Conservation (phyloP, 1,139 yeast species). For the Yamadazyma sp. region DNA sequence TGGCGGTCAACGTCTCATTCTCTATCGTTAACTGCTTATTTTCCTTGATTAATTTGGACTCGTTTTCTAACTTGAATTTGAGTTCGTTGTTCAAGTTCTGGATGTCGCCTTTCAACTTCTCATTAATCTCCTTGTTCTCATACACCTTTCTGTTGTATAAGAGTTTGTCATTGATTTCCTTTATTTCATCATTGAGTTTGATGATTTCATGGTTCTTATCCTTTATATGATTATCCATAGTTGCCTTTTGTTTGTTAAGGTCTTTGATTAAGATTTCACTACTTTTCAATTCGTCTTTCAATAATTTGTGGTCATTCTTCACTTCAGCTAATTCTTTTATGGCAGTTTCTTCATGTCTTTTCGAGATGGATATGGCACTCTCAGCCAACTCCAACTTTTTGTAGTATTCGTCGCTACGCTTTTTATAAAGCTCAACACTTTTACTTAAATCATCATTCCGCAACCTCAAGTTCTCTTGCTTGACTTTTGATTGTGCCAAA, state of each 20-base stretch:
- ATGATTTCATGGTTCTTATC: slow-evolving; percentile 59
- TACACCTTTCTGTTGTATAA: slow-evolving; percentile 52
- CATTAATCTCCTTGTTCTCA: slow-evolving; percentile 41
- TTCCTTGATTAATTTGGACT: slow-evolving; percentile 65
- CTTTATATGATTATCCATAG: slow-evolving; percentile 58
- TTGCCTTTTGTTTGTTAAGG: slow-evolving; percentile 53
- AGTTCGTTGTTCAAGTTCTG: slow-evolving; percentile 59
- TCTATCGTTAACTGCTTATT: slow-evolving; percentile 63
- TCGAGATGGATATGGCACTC: slow-evolving; percentile 62
- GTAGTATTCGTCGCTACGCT: slow-evolving; percentile 74
- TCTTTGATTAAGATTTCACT: slow-evolving; percentile 60
- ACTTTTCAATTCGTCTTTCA: slow-evolving; percentile 59
- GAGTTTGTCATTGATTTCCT: slow-evolving; percentile 50
- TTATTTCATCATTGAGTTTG: slow-evolving; percentile 47
- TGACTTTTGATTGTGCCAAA: slow-evolving; percentile 45
- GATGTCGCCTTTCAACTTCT: slow-evolving; percentile 57
- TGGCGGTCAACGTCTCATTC: slow-evolving; percentile 53
- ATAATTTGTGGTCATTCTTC: slow-evolving; percentile 50
- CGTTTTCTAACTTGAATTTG: slow-evolving; percentile 56
- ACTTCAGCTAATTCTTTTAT: slow-evolving; percentile 57
- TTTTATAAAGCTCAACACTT: slow-evolving; percentile 61
- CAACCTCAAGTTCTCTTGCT: slow-evolving; percentile 52
- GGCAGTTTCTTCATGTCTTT: slow-evolving; percentile 60
- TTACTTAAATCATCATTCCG: slow-evolving; percentile 54
- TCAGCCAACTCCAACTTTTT: slow-evolving; percentile 79